Evolutionary conservation across 768 basidiomycete species (phyloP).

Genomic region (Roridomyces roridus): DNA sequence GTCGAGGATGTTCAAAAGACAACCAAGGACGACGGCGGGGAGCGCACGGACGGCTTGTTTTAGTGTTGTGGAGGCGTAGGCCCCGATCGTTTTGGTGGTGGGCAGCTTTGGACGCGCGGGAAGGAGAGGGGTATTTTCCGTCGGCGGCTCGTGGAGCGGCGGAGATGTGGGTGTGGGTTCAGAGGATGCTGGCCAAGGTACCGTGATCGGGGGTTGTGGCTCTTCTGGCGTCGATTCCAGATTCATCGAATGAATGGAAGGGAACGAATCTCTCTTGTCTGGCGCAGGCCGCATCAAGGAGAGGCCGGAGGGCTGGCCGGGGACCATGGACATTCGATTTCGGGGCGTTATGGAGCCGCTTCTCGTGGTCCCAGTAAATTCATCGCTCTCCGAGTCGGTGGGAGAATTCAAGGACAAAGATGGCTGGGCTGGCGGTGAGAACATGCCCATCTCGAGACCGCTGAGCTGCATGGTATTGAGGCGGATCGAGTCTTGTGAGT

Average conservation of each 20-base stretch:
- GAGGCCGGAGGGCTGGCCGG: conserved; percentile 42
- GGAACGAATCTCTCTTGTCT: neutral
- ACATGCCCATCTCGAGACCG: conserved; percentile 43
- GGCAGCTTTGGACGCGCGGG: neutral
- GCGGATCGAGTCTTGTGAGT: conserved; percentile 70
- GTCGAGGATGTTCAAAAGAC: conserved; percentile 89
- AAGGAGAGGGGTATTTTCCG: conserved; percentile 28
- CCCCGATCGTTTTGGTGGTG: conserved; percentile 18
- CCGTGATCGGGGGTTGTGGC: conserved; percentile 4
- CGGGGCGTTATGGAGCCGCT: conserved; percentile 24
- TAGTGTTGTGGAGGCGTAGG: conserved; percentile 27
- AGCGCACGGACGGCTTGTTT: conserved; percentile 50
- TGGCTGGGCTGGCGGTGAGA: conserved; percentile 34
- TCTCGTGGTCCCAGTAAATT: conserved; percentile 19
- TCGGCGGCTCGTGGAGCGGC: conserved; percentile 23
- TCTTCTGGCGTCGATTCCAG: conserved; percentile 18
- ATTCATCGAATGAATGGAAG: conserved; percentile 10
- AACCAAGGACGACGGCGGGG: conserved; percentile 88
- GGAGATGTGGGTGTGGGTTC: conserved; percentile 24
- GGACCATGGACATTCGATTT: neutral
- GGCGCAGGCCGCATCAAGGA: conserved; percentile 40
- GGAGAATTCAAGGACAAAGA: conserved; percentile 16
- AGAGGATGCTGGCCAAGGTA: no score
- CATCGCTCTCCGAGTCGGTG: neutral
- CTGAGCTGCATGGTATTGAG: conserved; percentile 72